Conservation (phyloP, 2,329 filamentous ascomycete species). For the Cercospora sesami region DNA sequence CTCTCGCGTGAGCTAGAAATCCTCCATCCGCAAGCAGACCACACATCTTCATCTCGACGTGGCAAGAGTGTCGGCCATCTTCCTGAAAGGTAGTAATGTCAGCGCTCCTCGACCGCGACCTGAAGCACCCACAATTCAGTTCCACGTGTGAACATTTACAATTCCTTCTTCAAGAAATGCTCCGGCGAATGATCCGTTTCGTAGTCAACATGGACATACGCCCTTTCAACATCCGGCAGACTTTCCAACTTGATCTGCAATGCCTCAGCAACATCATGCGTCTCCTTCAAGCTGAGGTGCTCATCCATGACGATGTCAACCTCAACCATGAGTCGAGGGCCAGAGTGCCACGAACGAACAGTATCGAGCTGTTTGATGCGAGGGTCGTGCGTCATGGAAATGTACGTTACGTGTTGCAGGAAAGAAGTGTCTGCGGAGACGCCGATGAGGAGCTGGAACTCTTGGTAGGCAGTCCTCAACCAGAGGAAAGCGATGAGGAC, state of each 20-base stretch:
- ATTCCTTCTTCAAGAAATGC: constrained; percentile 68
- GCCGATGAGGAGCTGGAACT: constrained; percentile 89
- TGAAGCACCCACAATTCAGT: too few relatives aligned
- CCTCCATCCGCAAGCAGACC: background rate
- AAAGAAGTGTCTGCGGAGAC: constrained; percentile 81
- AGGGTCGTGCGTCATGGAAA: constrained; percentile 85
- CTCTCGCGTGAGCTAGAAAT: background rate
- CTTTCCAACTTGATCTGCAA: constrained; percentile 93
- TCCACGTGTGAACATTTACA: constrained; percentile 42
- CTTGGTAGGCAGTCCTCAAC: constrained; percentile 79
- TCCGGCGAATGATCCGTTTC: constrained; percentile 95
- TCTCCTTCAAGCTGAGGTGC: constrained; percentile 68
- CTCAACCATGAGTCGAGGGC: constrained; percentile 85
- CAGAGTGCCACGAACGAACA: constrained; percentile 88
- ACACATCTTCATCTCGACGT: background rate
- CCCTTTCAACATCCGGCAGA: constrained; percentile 85
- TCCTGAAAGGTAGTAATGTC: too few relatives aligned
- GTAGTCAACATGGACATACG: constrained; percentile 96
- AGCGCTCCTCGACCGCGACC: too few relatives aligned
- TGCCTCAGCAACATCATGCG: constrained; percentile 91
- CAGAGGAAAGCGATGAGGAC: constrained; percentile 76
- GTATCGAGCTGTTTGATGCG: constrained; percentile 86
- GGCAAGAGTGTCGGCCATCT: too few relatives aligned
- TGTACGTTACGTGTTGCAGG: constrained; percentile 93
- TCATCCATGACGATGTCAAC: constrained; percentile 94